These are phyloP conservation scores for Flaveria floridana DNA, from an alignment of 140 eudicot species.

Conservation along the genomic window DNA sequence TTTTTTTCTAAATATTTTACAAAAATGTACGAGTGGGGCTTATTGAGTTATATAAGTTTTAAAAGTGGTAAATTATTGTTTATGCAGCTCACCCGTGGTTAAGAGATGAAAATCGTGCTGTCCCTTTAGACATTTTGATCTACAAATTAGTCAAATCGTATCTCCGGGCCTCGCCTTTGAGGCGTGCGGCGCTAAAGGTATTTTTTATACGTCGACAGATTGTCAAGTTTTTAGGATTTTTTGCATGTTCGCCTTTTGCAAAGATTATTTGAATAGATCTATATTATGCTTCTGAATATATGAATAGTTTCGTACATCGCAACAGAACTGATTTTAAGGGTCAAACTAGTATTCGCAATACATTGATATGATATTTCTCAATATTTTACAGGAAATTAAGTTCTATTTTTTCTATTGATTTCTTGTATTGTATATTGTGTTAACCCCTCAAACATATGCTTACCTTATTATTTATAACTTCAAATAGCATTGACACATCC, in stretches of 20 bases:
- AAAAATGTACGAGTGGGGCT: background rate
- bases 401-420: background rate
- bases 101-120: conserved; percentile 51
- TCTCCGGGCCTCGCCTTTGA: conserved; percentile 70
- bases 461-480: background rate
- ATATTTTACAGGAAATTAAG: background rate
- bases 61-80: conserved; percentile 13
- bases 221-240: background rate
- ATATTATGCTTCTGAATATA: background rate
- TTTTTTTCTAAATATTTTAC: background rate
- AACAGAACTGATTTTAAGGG: background rate
- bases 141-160: conserved; percentile 79
- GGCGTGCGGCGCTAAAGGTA: conserved; percentile 87
- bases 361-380: background rate
- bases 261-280: background rate
- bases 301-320: background rate
- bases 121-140: conserved; percentile 71
- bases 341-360: background rate
- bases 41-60: background rate
- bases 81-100: conserved; percentile 97
- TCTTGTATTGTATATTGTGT: no score
- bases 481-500: background rate
- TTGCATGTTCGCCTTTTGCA: background rate
- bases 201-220: background rate
- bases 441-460: background rate